phyloP scores from a whole-genome alignment of 2,329 filamentous ascomycete species.

The Hypoxylon sp. region DNA sequence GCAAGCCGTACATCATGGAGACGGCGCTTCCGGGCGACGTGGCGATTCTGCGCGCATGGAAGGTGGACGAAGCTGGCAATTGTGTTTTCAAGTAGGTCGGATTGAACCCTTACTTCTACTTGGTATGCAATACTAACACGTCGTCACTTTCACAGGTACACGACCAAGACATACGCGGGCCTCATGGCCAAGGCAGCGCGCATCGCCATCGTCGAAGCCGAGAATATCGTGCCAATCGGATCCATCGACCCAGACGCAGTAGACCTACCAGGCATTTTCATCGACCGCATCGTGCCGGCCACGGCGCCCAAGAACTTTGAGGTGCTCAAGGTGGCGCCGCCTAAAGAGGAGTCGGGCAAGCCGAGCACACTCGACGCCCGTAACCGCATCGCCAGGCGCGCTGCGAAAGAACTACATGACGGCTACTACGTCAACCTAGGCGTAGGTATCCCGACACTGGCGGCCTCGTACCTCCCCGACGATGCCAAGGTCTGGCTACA shows the following conservation, averaged over 20 bases:
- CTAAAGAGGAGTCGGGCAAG: constrained; percentile 60
- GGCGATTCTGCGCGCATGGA: constrained; percentile 82
- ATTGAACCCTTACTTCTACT: not conserved
- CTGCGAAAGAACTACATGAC: constrained; percentile 84
- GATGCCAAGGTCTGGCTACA: constrained; percentile 84
- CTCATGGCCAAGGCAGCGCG: constrained; percentile 87
- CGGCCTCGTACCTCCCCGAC: constrained; percentile 79
- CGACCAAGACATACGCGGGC: constrained; percentile 80
- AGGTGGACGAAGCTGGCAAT: constrained; percentile 83
- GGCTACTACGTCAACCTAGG: constrained; percentile 87
- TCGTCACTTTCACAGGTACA: constrained; percentile 64
- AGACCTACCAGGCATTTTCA: constrained; percentile 85
- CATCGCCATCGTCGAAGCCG: constrained; percentile 85
- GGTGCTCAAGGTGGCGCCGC: constrained; percentile 70
- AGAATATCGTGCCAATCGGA: constrained; percentile 83
- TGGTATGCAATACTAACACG: not conserved
- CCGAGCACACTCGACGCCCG: constrained; percentile 68
- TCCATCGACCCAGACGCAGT: constrained; percentile 81
- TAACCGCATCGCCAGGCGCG: constrained; percentile 81
- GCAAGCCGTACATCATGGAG: constrained; percentile 82
- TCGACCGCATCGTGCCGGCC: constrained; percentile 84
- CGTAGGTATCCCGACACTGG: constrained; percentile 89
- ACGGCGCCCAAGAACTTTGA: constrained; percentile 81
- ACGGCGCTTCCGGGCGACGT: constrained; percentile 82
- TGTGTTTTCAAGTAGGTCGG: constrained; percentile 77